Conservation (phyloP, 768 basidiomycete species). For the Phaeolepiota aurea region DNA sequence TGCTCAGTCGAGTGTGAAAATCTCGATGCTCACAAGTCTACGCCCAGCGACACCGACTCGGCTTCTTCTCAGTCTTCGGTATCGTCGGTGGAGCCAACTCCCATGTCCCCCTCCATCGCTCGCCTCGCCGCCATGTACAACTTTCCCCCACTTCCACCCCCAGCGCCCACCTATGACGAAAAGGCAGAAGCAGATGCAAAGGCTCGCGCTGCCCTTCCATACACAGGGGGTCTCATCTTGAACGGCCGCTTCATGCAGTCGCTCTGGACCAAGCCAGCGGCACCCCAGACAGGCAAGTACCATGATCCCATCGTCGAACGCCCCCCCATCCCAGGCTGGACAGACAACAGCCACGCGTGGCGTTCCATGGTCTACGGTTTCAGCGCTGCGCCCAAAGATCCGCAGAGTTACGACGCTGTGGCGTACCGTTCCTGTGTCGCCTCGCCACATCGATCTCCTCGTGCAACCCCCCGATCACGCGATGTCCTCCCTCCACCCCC, state of each 20-base stretch:
- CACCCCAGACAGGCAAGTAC: conserved; percentile 25
- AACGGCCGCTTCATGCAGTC: conserved; percentile 45
- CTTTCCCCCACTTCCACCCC: conserved; percentile 47
- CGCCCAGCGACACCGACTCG: conserved; percentile 25
- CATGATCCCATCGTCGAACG: conserved; percentile 23
- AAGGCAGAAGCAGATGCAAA: conserved; percentile 11
- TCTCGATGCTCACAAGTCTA: conserved; percentile 39
- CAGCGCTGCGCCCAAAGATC: conserved; percentile 27
- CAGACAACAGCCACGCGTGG: conserved; percentile 59
- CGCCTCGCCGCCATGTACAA: conserved; percentile 27
- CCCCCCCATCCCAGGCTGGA: conserved; percentile 58
- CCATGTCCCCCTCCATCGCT: conserved; percentile 18
- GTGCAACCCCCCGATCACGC: conserved; percentile 17
- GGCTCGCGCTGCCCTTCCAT: conserved; percentile 28
- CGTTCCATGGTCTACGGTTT: conserved; percentile 55
- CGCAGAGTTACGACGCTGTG: conserved; percentile 20
- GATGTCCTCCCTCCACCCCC: neutral
- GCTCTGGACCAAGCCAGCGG: conserved; percentile 30
- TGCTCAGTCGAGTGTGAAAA: conserved; percentile 74
- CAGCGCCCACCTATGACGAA: conserved; percentile 32
- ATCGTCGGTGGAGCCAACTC: conserved; percentile 9
- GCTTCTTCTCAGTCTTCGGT: conserved; percentile 25
- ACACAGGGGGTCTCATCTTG: conserved; percentile 63
- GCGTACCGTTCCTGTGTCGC: conserved; percentile 40
- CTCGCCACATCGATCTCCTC: conserved; percentile 38